Percentiles rank a stretch among this genome's conserved stretches.
Conservation (phyloP, 768 basidiomycete genomes). For the Postia placenta region DNA sequence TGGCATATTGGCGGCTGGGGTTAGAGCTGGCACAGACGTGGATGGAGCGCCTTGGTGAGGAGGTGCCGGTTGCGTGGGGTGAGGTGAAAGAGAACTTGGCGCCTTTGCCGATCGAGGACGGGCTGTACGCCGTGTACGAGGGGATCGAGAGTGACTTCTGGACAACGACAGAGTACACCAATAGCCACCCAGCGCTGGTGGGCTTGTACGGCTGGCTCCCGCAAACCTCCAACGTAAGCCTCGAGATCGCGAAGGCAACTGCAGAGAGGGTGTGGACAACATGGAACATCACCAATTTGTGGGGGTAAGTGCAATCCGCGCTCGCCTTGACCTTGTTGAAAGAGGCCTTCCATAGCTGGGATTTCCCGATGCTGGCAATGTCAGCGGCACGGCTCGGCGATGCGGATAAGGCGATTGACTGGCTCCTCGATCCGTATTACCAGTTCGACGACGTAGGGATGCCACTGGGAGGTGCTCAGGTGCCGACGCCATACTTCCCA, state of each 20-base stretch:
- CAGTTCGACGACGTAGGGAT: constrained; percentile 56
- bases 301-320: constrained; percentile 34
- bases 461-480: constrained; percentile 49
- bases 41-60: constrained; percentile 38
- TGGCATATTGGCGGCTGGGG: constrained; percentile 53
- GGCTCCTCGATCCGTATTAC: constrained; percentile 49
- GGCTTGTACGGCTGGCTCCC: constrained; percentile 57
- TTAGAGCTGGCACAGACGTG: constrained; percentile 43
- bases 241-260: constrained; percentile 40
- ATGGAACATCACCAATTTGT: constrained; percentile 51
- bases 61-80: constrained; percentile 37
- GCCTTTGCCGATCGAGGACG: constrained; percentile 43
- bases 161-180: constrained; percentile 43
- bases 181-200: constrained; percentile 52
- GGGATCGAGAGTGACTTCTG: constrained; percentile 48
- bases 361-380: constrained; percentile 60
- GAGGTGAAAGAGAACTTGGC: constrained; percentile 41
- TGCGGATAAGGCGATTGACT: constrained; percentile 43
- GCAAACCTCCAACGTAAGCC: constrained; percentile 38
- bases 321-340: not conserved
- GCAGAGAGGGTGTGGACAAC: constrained; percentile 46
- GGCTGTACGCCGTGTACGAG: constrained; percentile 50
- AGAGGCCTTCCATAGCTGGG: constrained; percentile 37
- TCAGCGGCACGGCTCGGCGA: constrained; percentile 50
- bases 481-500: constrained; percentile 57